A percentile compares a stretch with the other conserved stretches of the same genome.
Conservation (phyloP, 306 rosid genomes). For the Cercis canadensis region DNA sequence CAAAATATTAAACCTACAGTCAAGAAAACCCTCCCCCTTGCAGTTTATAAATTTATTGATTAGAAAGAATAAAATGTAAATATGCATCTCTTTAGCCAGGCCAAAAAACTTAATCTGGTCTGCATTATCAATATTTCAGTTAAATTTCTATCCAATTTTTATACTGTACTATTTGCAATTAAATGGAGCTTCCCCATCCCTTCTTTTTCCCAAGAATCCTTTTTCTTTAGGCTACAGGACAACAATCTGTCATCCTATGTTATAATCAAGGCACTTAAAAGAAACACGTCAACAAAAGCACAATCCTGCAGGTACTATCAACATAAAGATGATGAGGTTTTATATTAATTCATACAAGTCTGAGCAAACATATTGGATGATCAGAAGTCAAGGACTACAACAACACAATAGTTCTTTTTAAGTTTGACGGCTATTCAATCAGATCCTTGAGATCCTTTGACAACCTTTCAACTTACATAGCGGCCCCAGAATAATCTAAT, state of each 20-base stretch:
- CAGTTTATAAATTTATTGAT: conserved; percentile 20
- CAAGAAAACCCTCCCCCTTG: no score
- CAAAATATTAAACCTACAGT: conserved; percentile 25
- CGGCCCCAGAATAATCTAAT: conserved; percentile 50
- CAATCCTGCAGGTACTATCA: background rate
- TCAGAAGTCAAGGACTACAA: conserved; percentile 39
- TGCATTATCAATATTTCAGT: background rate
- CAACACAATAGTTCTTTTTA: conserved; percentile 50
- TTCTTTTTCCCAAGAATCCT: background rate
- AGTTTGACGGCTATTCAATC: conserved; percentile 59
- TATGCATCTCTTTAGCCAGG: conserved; percentile 1
- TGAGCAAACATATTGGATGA: conserved; percentile 57
- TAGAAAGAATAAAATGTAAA: conserved; percentile 13
- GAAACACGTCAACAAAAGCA: conserved; percentile 22
- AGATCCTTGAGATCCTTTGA: conserved; percentile 43
- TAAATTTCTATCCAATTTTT: no score
- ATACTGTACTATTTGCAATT: no score
- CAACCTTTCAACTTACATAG: conserved; percentile 44
- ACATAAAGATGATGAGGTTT: conserved; percentile 25
- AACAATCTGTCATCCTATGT: background rate
- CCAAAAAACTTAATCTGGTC: background rate
- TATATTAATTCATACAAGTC: conserved; percentile 35
- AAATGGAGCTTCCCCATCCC: no score
- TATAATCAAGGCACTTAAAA: conserved; percentile 8
- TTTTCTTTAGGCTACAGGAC: background rate